Conservation (phyloP, 345 rosid genomes). For the Citrus maxima region DNA sequence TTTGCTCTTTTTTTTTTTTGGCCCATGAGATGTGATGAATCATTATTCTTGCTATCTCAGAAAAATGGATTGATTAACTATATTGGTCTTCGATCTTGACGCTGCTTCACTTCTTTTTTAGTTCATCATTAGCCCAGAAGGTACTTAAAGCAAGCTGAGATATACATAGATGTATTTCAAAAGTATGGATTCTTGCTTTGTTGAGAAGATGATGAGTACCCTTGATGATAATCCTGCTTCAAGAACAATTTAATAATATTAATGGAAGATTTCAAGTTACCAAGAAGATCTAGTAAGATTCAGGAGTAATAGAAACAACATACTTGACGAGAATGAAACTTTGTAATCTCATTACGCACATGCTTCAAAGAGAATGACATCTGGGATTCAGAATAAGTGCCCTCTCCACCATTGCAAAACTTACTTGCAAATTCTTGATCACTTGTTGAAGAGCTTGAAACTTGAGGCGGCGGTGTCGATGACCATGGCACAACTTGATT, state of each 20-base stretch:
- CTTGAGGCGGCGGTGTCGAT: constrained; percentile 14
- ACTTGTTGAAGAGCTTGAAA: constrained; percentile 26
- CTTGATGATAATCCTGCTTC: constrained; percentile 10
- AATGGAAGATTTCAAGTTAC: not conserved
- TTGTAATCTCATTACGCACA: not conserved
- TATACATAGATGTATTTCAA: not conserved
- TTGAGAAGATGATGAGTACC: constrained; percentile 11
- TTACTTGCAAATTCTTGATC: constrained; percentile 19
- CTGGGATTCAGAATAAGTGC: constrained; percentile 6
- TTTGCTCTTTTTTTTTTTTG: not conserved
- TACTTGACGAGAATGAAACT: not conserved
- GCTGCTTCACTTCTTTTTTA: constrained; percentile 1
- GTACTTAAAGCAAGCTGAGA: not conserved
- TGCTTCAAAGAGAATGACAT: constrained; percentile 7
- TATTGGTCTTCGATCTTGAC: not conserved
- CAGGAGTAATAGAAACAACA: not conserved
- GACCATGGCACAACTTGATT: constrained; percentile 52
- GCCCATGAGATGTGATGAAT: not conserved
- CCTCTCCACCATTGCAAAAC: constrained; percentile 6
- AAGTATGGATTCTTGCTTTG: constrained; percentile 1
- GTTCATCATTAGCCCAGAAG: not conserved
- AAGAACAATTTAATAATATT: not conserved
- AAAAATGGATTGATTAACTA: not conserved
- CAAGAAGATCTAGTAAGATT: not conserved
- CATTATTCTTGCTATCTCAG: not conserved